Percentiles rank a stretch among this genome's conserved stretches.
These are phyloP conservation scores for Fusarium sp. DNA, from an alignment of 2,329 filamentous ascomycete species.

Conservation along the genomic window DNA sequence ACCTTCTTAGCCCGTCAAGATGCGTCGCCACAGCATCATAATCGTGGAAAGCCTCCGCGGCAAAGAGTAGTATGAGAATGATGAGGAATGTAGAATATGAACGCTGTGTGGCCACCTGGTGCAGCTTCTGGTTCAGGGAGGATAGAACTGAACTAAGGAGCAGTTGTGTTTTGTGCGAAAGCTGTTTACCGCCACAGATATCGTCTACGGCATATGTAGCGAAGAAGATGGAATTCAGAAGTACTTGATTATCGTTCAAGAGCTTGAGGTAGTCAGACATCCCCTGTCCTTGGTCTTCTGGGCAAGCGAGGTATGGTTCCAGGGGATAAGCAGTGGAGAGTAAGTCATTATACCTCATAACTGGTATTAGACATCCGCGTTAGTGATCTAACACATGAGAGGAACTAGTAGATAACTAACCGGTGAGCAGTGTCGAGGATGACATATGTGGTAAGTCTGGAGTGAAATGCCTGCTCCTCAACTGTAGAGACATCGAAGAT, in stretches of 20 bases:
- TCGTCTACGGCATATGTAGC: background rate
- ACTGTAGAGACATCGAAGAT: background rate
- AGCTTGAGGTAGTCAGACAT: background rate
- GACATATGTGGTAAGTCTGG: background rate
- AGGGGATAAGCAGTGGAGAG: background rate
- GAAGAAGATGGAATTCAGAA: background rate
- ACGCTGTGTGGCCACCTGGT: background rate
- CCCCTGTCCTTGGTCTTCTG: background rate
- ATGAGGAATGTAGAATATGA: background rate
- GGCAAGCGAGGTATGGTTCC: background rate
- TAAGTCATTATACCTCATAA: background rate
- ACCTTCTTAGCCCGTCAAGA: background rate
- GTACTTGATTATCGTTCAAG: background rate
- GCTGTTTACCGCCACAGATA: rapidly evolving
- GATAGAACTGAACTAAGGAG: conserved; percentile 1
- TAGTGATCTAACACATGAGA: rapidly evolving
- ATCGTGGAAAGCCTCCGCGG: background rate
- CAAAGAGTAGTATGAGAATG: background rate
- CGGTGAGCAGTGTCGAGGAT: background rate
- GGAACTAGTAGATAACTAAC: background rate
- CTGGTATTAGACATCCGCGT: rapidly evolving
- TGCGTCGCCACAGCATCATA: background rate
- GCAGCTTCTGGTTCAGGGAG: background rate
- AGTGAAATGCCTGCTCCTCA: background rate
- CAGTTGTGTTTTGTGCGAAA: background rate